Evolutionary conservation across 2,329 filamentous ascomycete species (phyloP), one percentile per base, ranked within the genome.

Genomic region (Diaporthe sp.): DNA sequence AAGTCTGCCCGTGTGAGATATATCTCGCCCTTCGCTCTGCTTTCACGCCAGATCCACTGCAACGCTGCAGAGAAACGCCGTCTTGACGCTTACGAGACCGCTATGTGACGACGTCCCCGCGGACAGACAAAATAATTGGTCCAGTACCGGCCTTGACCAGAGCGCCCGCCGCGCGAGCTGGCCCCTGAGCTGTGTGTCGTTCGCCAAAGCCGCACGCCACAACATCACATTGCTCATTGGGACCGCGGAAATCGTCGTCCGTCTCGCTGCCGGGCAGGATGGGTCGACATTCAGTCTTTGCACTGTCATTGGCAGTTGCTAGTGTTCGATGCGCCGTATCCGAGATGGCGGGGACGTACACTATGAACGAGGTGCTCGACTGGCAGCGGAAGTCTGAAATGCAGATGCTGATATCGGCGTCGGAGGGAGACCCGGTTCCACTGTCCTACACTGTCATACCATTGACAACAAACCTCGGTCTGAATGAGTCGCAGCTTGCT

Each of bases 371-470:
- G 3, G 79, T 85, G 0, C 85, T 86, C 4, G 78, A 81, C 42
- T 88, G 85, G 85, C 83, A 85, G 72, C 72, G 80, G 4, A 80
- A 82, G 28, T 85, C 83, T 51, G 82, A 83, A 65, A 85, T 90
- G 83, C 82, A 85, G 57, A 81, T 90, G 65, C 81, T 82, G 55
- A 77, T 88, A 67, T 76, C 79, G 49, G 75, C 81, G 51, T 75
- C 80, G 63, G 77, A 73, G 15, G 79, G 76, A 10, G 80, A 81
- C 6, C 76, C 78, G 31, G 53, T 79, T 7, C 77, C 82, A 2
- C 71, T 83, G 51, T 79, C 86, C 22, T 88, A 86, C 77, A 83
- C 83, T 28, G 83, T 89, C 25, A 84, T 88, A 51, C 88, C 88
- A 17, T 82, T 89, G 75, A 89, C 87, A 0, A 72, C 78, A 53